Conservation (phyloP, 1,139 yeast species). For the Saccharomyces hybrid region DNA sequence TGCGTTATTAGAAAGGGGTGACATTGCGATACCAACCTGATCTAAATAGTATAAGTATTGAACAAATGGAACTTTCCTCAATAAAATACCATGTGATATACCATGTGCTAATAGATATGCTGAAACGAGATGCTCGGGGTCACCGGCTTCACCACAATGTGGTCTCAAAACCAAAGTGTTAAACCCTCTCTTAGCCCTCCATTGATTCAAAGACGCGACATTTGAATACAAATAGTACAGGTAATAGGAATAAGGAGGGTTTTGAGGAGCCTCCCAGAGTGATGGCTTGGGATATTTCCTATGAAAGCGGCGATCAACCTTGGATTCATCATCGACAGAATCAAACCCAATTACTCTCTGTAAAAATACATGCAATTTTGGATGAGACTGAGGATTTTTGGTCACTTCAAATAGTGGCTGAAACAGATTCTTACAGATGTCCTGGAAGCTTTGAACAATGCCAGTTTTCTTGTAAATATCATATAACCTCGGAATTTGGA, state of each 20-base stretch:
- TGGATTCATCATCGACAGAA: slow-evolving; percentile 97
- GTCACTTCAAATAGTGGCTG: slow-evolving; percentile 91
- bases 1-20: slow-evolving; percentile 94
- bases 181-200: slow-evolving; percentile 66
- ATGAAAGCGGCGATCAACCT: slow-evolving; percentile 73
- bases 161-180: slow-evolving; percentile 92
- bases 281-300: slow-evolving; percentile 77
- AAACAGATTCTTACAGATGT: slow-evolving; percentile 70
- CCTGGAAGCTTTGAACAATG: slow-evolving; percentile 63
- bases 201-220: slow-evolving; percentile 73
- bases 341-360: slow-evolving; percentile 97
- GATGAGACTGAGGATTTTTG: slow-evolving; percentile 73
- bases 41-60: slow-evolving; percentile 90
- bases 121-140: slow-evolving; percentile 90
- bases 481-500: slow-evolving; percentile 90
- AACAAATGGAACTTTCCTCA: slow-evolving; percentile 88
- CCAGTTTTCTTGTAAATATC: slow-evolving; percentile 79
- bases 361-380: slow-evolving; percentile 78
- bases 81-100: slow-evolving; percentile 88
- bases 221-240: slow-evolving; percentile 83
- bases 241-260: slow-evolving; percentile 98
- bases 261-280: slow-evolving; percentile 66
- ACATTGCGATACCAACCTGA: slow-evolving; percentile 98
- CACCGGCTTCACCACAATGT: slow-evolving; percentile 99
- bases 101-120: slow-evolving; percentile 88